These are phyloP conservation scores for Aurinia saxatilis DNA, from an alignment of 345 rosid species.

Conservation along the genomic window DNA sequence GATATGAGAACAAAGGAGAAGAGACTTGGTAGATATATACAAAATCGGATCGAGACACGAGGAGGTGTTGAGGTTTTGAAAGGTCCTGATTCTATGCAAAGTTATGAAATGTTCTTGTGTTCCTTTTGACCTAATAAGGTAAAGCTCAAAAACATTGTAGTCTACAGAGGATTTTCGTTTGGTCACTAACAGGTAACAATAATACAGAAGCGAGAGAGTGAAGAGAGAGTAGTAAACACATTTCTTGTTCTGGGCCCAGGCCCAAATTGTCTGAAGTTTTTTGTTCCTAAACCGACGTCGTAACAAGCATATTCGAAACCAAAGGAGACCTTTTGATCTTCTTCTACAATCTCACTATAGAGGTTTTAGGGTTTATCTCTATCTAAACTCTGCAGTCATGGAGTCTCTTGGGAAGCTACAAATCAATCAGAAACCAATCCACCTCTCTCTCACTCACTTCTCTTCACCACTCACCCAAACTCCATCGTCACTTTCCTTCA, in stretches of 20 bases:
- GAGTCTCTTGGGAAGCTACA: constrained; percentile 46
- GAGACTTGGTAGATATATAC: no score
- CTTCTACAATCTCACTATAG: constrained; percentile 14
- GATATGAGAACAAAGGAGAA: no score
- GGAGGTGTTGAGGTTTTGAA: no score
- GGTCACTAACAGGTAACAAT: no score
- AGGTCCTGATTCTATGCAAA: no score
- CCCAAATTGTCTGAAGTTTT: neutral
- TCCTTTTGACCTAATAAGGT: no score
- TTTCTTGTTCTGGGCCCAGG: neutral
- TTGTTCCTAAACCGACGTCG: constrained; percentile 4
- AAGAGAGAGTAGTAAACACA: neutral
- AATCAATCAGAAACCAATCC: constrained; percentile 35
- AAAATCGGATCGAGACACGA: no score
- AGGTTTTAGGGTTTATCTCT: constrained; percentile 22
- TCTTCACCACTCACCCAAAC: constrained; percentile 35
- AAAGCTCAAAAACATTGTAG: no score
- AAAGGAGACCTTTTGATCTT: constrained; percentile 3
- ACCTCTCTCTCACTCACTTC: constrained; percentile 37
- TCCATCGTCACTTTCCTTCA: constrained; percentile 32
- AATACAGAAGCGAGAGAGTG: no score
- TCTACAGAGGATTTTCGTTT: no score
- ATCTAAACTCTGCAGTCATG: constrained; percentile 31
- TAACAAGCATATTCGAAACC: neutral
- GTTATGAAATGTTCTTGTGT: no score